Evolutionary conservation across 305 asterid species (phyloP).

Genomic region (Rubia peregrina): DNA sequence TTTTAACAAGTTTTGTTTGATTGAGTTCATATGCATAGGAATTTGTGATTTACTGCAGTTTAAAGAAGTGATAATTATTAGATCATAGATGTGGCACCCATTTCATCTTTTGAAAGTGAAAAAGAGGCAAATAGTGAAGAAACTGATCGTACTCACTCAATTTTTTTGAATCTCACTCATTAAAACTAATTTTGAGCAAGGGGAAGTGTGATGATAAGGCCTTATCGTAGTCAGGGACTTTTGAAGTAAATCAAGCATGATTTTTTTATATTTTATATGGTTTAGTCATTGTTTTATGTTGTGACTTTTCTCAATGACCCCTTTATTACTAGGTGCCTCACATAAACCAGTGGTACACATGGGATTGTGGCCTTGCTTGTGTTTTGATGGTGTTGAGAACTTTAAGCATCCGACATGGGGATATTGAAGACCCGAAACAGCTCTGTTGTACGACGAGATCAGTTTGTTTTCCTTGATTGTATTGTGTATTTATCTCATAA

Average conservation of each 20-base stretch:
- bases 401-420: conserved; percentile 41
- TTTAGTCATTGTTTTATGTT: not conserved
- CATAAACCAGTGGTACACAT: conserved; percentile 61
- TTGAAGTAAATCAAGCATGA: conserved; percentile 44
- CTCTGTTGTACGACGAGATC: conserved; percentile 81
- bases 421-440: conserved; percentile 52
- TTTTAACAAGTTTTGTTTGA: too few relatives aligned
- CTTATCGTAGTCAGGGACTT: conserved; percentile 29
- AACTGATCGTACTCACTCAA: conserved; percentile 30
- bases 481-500: not conserved
- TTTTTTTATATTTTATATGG: not conserved
- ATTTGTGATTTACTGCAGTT: conserved; percentile 13
- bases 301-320: not conserved
- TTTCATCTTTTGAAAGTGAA: conserved; percentile 52
- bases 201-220: conserved; percentile 27
- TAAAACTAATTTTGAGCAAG: conserved; percentile 31
- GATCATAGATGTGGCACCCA: conserved; percentile 67
- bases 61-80: conserved; percentile 18
- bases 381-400: conserved; percentile 77
- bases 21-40: too few relatives aligned
- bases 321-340: conserved; percentile 59
- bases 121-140: conserved; percentile 45
- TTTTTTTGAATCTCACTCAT: conserved; percentile 35
- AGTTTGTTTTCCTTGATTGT: conserved; percentile 7
- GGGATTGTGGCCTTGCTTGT: conserved; percentile 99